phyloP scores from a whole-genome alignment of 129 eudicot species.

The Ambrosia artemisiifolia region DNA sequence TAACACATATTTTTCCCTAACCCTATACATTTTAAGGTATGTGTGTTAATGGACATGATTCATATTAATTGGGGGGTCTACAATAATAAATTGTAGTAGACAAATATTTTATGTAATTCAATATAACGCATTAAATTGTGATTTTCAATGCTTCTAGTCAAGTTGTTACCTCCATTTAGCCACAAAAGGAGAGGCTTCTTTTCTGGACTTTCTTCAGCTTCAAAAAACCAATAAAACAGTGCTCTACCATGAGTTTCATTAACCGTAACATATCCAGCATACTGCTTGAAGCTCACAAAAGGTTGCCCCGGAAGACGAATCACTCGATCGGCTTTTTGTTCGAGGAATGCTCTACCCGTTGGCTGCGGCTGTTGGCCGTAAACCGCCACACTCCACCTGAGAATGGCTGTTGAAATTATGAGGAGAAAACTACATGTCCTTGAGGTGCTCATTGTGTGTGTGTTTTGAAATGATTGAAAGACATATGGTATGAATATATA shows the following conservation, averaged over 20 bases:
- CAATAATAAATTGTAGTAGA: neutral
- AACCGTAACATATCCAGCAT: slow-evolving; percentile 84
- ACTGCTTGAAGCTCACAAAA: slow-evolving; percentile 60
- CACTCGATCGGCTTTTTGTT: slow-evolving; percentile 69
- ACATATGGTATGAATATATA: slow-evolving; percentile 16
- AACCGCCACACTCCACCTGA: slow-evolving; percentile 27
- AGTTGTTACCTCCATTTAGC: slow-evolving; percentile 86
- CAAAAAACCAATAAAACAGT: slow-evolving; percentile 94
- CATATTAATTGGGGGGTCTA: neutral
- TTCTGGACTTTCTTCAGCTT: slow-evolving; percentile 49
- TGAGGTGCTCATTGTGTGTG: slow-evolving; percentile 30
- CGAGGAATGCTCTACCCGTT: slow-evolving; percentile 13
- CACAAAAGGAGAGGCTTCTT: slow-evolving; percentile 77
- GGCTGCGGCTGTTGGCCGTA: slow-evolving; percentile 22
- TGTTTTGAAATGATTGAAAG: slow-evolving; percentile 23
- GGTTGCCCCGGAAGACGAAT: slow-evolving; percentile 73
- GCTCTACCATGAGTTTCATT: slow-evolving; percentile 89
- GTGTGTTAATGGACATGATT: neutral
- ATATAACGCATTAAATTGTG: neutral
- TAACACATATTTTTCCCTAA: no score
- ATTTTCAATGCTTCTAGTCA: neutral
- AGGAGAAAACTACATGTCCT: slow-evolving; percentile 7
- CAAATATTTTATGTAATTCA: neutral
- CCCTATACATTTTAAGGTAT: neutral
- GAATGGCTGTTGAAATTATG: slow-evolving; percentile 16